Conservation (phyloP, 306 rosid genomes). For the Crataegus laevigata region DNA sequence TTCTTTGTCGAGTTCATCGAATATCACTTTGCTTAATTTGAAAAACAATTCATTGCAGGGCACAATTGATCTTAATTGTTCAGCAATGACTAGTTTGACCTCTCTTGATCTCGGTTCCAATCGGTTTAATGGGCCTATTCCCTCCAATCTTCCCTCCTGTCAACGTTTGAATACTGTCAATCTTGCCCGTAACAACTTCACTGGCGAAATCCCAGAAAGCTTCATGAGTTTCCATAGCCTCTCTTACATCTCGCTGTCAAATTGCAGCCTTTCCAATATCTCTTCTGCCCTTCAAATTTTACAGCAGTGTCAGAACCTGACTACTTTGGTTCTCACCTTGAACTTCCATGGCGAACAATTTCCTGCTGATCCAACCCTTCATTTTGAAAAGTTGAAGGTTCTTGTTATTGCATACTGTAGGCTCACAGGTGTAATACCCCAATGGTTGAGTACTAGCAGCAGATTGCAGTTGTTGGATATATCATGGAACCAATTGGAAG, state of each 20-base stretch:
- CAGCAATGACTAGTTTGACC: slow-evolving; percentile 29
- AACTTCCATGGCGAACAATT: slow-evolving; percentile 39
- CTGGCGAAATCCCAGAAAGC: slow-evolving; percentile 39
- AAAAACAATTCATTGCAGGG: slow-evolving; percentile 45
- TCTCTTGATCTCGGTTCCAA: slow-evolving; percentile 47
- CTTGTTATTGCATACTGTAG: slow-evolving; percentile 39
- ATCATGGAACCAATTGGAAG: slow-evolving; percentile 44
- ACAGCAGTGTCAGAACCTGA: slow-evolving; percentile 38
- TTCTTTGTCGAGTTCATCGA: slow-evolving; percentile 30
- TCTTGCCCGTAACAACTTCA: slow-evolving; percentile 35
- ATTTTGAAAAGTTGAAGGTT: slow-evolving; percentile 32
- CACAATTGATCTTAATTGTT: slow-evolving; percentile 24
- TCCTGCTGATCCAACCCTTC: slow-evolving; percentile 22
- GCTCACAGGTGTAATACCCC: slow-evolving; percentile 42
- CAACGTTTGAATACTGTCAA: slow-evolving; percentile 28
- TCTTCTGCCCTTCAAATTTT: slow-evolving; percentile 28
- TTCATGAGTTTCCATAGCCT: slow-evolving; percentile 31
- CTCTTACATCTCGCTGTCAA: slow-evolving; percentile 39
- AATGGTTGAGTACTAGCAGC: slow-evolving; percentile 33
- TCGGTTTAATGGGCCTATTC: slow-evolving; percentile 31
- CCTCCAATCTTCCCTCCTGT: slow-evolving; percentile 37
- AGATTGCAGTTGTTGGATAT: slow-evolving; percentile 40
- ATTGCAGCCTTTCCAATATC: slow-evolving; percentile 26
- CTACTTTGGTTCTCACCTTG: slow-evolving; percentile 40
- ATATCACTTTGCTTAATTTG: slow-evolving; percentile 25